Evolutionary conservation across 176 grass and related monocot species (phyloP), one percentile per base, ranked within the genome.

Genomic region (Echinochloa phyllopogon): DNA sequence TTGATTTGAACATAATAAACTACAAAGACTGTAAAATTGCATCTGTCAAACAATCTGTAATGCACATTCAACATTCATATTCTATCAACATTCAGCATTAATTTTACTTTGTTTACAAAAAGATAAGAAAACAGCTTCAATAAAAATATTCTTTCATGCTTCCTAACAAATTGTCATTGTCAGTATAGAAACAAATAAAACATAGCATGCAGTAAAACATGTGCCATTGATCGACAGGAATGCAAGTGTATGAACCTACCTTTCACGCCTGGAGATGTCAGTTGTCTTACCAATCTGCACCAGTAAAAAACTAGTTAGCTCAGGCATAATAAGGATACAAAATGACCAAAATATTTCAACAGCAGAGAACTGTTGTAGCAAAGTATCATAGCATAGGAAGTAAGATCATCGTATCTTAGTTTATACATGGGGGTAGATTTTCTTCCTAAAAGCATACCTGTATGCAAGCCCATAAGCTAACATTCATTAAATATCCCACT

Each of bases 261-360:
- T 94, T 91, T 98, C 92, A 82, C 91, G 95, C 85, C 90, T 94
- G 65, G 95, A 95, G 21, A 98, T 89, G 75, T 82, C 95, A 86
- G 90, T 75, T 65, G 91, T 88, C 64, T 68, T 98, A 66, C 72
- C 83, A 69, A 91, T 59, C 92, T 98, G 95, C 55, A 15, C 37
- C 16, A 56, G 21, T 80, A 53, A 17, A 67, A 73, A 36, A 68
- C 36, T 48, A 84, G 57, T 89, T 73, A 84, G 38, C 18, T 67
- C 52, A n/a, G n/a, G n/a, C n/a, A 80, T 13, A 29, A 1, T 27
- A 63, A 12, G 6, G 27, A 4, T 10, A 25, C 13, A 43, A 77
- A 60, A 33, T 68, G 65, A 29, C 9, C 12, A 49, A 29, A 65
- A 67, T 8, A 47, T 25, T 11, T 71, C 16, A 25, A 23, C 10